phyloP scores from a whole-genome alignment of 768 basidiomycete genomes.

The Cystobasidiopsis lactophilus region DNA sequence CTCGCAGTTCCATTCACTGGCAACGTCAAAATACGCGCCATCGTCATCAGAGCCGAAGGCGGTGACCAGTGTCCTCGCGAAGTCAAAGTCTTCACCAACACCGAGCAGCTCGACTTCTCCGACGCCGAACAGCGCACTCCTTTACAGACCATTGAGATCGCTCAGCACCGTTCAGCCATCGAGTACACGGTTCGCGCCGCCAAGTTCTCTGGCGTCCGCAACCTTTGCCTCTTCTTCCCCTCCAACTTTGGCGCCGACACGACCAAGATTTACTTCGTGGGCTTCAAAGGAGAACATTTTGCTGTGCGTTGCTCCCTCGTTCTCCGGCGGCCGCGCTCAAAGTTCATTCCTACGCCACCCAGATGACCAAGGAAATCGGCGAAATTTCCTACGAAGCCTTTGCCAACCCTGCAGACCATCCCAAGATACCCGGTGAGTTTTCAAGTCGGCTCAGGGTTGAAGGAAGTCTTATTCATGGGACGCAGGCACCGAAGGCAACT shows the following conservation, averaged over 20 bases:
- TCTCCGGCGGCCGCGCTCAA: no score
- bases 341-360: no score
- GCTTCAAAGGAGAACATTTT: slow-evolving; percentile 21
- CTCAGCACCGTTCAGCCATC: slow-evolving; percentile 21
- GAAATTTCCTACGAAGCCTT: no score
- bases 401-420: slow-evolving; percentile 9
- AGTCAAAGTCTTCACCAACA: slow-evolving; percentile 8
- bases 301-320: no score
- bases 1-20: slow-evolving; percentile 1
- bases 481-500: no score
- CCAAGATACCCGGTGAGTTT: slow-evolving; percentile 8
- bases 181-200: slow-evolving; percentile 26
- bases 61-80: slow-evolving; percentile 3
- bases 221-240: slow-evolving; percentile 26
- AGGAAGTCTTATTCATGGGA: no score
- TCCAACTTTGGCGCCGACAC: slow-evolving; percentile 27
- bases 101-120: slow-evolving; percentile 21
- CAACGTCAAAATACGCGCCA: slow-evolving; percentile 22
- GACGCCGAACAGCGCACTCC: slow-evolving; percentile 11
- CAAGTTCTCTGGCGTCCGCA: slow-evolving; percentile 12
- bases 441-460: no score
- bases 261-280: slow-evolving; percentile 25
- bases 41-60: slow-evolving; percentile 24
- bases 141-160: slow-evolving; percentile 18
- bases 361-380: no score